phyloP scores from a whole-genome alignment of 2,329 filamentous ascomycete genomes.

The Alternaria triticina region DNA sequence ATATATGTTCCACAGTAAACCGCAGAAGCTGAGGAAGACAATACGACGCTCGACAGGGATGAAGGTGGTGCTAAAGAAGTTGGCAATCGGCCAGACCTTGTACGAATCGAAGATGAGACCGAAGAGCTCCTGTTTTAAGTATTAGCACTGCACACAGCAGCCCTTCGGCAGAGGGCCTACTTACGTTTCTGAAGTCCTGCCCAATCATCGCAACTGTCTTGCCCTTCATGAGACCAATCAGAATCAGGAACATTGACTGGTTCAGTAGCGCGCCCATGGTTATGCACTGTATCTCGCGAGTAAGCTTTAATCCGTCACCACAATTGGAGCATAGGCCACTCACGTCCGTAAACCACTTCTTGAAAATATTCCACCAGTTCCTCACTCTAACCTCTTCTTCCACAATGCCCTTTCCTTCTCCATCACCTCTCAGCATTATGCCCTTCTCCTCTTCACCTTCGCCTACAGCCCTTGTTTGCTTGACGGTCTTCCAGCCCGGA shows the following conservation, averaged over 20 bases:
- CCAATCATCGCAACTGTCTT: constrained; percentile 40
- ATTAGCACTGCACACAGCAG: constrained; percentile 27
- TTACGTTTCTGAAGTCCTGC: constrained; percentile 48
- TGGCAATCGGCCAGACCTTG: constrained; percentile 75
- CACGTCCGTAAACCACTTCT: constrained; percentile 69
- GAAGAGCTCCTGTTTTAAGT: constrained; percentile 32
- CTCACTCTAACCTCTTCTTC: constrained; percentile 41
- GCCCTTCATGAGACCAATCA: constrained; percentile 60
- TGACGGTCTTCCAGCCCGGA: constrained; percentile 60
- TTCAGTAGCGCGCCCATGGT: constrained; percentile 70
- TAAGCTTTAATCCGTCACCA: constrained; percentile 6
- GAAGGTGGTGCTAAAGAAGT: constrained; percentile 72
- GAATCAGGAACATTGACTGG: constrained; percentile 68
- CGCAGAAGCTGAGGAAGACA: constrained; percentile 73
- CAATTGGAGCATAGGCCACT: neutral
- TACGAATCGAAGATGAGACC: constrained; percentile 65
- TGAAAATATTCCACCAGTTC: constrained; percentile 64
- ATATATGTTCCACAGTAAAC: constrained; percentile 77
- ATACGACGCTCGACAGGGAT: constrained; percentile 73
- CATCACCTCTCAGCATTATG: constrained; percentile 34
- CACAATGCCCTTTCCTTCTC: constrained; percentile 30
- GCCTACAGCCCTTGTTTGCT: constrained; percentile 18
- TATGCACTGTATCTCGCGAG: constrained; percentile 51
- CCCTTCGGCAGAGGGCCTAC: constrained; percentile 1
- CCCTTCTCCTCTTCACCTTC: constrained; percentile 40